A percentile compares a stretch with the other conserved stretches of the same genome.
These are phyloP conservation scores for Sarcodon sp. DNA, from an alignment of 768 basidiomycete genomes.

Conservation along the genomic window DNA sequence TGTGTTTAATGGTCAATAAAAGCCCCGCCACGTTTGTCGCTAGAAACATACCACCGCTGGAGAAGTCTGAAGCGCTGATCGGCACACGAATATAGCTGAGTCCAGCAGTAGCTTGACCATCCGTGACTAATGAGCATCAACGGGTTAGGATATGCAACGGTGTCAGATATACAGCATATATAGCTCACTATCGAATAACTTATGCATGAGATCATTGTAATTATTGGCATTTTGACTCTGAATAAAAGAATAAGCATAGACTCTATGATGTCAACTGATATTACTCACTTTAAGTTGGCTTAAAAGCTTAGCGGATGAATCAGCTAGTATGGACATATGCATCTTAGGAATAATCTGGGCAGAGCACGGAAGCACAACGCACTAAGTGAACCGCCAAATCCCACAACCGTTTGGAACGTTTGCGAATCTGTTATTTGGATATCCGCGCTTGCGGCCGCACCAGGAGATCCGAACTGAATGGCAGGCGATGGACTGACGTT, in stretches of 20 bases:
- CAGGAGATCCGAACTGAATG: conserved; percentile 46
- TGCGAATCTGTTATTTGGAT: conserved; percentile 44
- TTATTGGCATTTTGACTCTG: conserved; percentile 33
- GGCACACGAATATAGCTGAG: conserved; percentile 58
- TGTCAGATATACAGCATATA: neutral
- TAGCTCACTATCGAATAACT: conserved; percentile 37
- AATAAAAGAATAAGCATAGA: neutral
- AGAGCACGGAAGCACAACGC: conserved; percentile 4
- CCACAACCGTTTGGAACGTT: conserved; percentile 49
- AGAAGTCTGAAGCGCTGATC: conserved; percentile 67
- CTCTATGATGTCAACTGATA: neutral
- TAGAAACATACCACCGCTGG: conserved; percentile 23
- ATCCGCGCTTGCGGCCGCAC: conserved; percentile 43
- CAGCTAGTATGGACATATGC: conserved; percentile 28
- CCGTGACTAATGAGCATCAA: conserved; percentile 24
- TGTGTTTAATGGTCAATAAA: too few species aligned
- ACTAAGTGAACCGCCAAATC: conserved; percentile 62
- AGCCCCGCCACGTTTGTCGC: too few species aligned
- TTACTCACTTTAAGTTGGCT: conserved; percentile 48
- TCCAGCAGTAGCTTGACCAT: conserved; percentile 51
- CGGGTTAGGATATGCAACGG: neutral
- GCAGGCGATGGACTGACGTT: conserved; percentile 26
- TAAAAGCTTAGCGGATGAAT: conserved; percentile 52
- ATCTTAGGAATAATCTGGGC: conserved; percentile 1
- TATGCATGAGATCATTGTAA: conserved; percentile 45